Percentiles rank a stretch among this genome's conserved stretches.
These are phyloP conservation scores for Ganoderma lingzhi DNA, from an alignment of 1,284 basidiomycete species.

Conservation along the genomic window DNA sequence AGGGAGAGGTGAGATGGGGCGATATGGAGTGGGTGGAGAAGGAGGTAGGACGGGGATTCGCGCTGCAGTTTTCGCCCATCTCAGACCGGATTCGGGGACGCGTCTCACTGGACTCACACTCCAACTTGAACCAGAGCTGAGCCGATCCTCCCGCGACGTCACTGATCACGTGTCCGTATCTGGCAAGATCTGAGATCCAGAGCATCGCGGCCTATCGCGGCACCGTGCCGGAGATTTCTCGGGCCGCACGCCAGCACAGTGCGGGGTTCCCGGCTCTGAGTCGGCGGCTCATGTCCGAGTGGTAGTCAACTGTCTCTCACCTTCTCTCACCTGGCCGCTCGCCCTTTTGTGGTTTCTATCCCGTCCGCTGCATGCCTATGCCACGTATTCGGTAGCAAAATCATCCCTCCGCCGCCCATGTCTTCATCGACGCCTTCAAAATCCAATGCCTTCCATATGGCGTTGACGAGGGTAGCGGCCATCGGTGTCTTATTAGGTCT, in stretches of 20 bases:
- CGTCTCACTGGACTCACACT: neutral
- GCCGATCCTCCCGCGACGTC: slow-evolving; percentile 24
- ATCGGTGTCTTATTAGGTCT: slow-evolving; percentile 45
- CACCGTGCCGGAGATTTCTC: slow-evolving; percentile 22
- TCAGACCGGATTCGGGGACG: slow-evolving; percentile 20
- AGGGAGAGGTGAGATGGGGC: slow-evolving; percentile 6
- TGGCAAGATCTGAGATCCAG: slow-evolving; percentile 26
- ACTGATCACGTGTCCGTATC: slow-evolving; percentile 31
- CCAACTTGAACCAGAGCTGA: slow-evolving; percentile 13
- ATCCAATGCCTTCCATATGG: slow-evolving; percentile 28
- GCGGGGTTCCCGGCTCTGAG: neutral
- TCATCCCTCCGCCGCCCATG: slow-evolving; percentile 22
- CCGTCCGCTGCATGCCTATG: slow-evolving; percentile 19
- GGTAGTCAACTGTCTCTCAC: neutral
- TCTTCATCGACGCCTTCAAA: slow-evolving; percentile 23
- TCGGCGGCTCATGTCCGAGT: too few species aligned
- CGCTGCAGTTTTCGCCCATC: slow-evolving; percentile 23
- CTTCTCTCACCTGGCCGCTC: neutral
- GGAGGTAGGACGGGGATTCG: slow-evolving; percentile 6
- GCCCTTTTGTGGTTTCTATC: slow-evolving; percentile 7
- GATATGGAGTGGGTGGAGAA: slow-evolving; percentile 24
- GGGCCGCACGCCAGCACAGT: slow-evolving; percentile 1
- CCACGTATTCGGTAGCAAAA: slow-evolving; percentile 18
- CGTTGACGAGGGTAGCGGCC: slow-evolving; percentile 34
- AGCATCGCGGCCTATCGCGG: slow-evolving; percentile 11